Percentiles rank a stretch among this genome's conserved stretches.
These are phyloP conservation scores for Colletotrichum scovillei DNA, from an alignment of 2,329 filamentous ascomycete species.

Conservation along the genomic window DNA sequence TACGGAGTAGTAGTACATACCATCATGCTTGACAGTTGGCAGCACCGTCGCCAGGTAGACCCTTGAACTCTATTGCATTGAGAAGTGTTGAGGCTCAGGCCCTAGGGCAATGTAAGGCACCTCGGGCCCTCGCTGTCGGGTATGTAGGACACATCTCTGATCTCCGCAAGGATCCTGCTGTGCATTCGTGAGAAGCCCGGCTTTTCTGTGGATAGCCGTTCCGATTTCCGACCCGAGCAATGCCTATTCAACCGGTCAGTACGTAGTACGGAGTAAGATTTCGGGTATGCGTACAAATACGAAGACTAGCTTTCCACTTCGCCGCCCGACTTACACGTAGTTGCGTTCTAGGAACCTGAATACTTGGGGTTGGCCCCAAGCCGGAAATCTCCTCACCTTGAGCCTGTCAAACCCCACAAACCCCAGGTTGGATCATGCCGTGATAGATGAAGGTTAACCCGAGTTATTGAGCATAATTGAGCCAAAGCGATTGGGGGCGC, in stretches of 20 bases:
- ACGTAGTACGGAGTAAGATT: neutral
- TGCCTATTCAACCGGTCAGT: neutral
- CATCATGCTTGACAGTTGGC: neutral
- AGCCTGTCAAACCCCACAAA: constrained; percentile 3
- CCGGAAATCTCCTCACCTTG: constrained; percentile 14
- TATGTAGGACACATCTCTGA: constrained; percentile 9
- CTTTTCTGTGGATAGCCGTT: neutral
- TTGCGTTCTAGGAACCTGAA: neutral
- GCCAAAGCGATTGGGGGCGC: constrained; percentile 8
- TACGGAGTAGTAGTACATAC: neutral
- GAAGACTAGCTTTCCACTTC: neutral
- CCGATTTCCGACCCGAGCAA: constrained; percentile 24
- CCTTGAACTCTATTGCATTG: constrained; percentile 4
- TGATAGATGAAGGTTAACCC: neutral
- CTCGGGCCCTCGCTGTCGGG: constrained; percentile 7
- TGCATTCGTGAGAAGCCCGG: neutral
- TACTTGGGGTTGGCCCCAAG: constrained; percentile 1
- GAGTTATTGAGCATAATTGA: constrained; percentile 14
- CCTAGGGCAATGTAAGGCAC: neutral
- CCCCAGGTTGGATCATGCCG: constrained; percentile 25
- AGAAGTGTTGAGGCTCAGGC: constrained; percentile 1
- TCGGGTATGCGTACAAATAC: neutral
- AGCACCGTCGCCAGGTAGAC: neutral
- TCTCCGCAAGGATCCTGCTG: constrained; percentile 24
- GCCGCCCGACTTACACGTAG: neutral